Evolutionary conservation across 1,284 basidiomycete genomes (phyloP), one percentile per base, ranked within the genome.

Genomic region (Pseudozyma pruni): DNA sequence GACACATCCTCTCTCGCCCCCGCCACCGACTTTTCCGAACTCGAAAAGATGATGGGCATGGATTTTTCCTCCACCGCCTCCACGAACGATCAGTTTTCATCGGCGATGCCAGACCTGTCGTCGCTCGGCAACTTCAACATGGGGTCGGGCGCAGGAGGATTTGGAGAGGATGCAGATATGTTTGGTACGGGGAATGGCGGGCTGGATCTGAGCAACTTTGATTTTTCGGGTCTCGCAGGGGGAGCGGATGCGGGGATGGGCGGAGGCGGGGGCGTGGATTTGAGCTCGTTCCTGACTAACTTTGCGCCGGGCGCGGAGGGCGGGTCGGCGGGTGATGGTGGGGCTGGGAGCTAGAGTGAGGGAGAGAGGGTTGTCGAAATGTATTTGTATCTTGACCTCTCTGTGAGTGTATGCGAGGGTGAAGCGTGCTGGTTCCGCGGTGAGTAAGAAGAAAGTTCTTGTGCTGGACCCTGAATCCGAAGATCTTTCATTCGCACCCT

Each of bases 211-310:
- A 63, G 61, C 57, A 60, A 46, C 29, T 69, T 64, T 47, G 71
- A 69, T 22, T 74, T 70, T 35, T 62, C 61, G 11, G 47, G 46
- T 14, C 46, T 70, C 13, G 46, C 37, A 4, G 51, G 69, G 67
- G 4, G 77, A 59, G 6, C 75, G 46, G 11, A 83, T 83, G 55
- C 83, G 83, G 14, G 73, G 76, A 29, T 79, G 78, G 13, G 81
- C 74, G 37, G 78, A 64, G 41, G 80, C 70, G 57, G 63, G 75
- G 69, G 84, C 81, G 48, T 80, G 46, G 34, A 74, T 53, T 19
- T 80, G 73, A 23, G 75, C 62, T 66, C 85, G 77, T 59, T 78
- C 76, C 4, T 81, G 55, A 70, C 69, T 81, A 85, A 25, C 69
- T 69, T 45, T 83, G 64, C 13, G 2, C 20, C 53, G 8, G 17